Conservation (phyloP, 2,329 filamentous ascomycete species). For the Trichoderma sp. region DNA sequence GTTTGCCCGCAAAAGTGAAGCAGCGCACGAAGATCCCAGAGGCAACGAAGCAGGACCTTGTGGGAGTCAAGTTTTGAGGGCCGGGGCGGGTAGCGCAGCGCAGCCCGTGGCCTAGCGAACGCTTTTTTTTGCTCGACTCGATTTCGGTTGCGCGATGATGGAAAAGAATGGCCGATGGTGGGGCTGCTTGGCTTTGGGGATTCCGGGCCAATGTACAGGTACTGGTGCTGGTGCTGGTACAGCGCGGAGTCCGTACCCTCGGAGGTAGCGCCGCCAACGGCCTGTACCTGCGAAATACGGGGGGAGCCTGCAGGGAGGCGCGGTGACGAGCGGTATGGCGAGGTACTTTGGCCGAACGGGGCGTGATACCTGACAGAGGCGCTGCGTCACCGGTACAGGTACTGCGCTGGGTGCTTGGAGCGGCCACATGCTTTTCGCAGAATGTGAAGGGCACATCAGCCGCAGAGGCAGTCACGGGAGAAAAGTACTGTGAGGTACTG, state of each 20-base stretch:
- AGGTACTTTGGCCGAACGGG: neutral
- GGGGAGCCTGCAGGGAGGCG: neutral
- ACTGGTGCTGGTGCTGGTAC: neutral
- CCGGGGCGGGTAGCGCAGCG: constrained; percentile 16
- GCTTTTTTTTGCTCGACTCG: constrained; percentile 2
- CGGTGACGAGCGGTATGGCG: neutral
- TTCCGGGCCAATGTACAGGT: neutral
- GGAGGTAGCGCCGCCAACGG: neutral
- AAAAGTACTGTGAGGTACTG: neutral
- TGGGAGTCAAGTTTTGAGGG: constrained; percentile 17
- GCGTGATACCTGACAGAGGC: neutral
- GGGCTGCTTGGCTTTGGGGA: neutral
- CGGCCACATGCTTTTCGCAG: constrained; percentile 1
- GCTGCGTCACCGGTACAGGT: neutral
- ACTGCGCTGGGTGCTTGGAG: neutral
- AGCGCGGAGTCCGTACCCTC: neutral
- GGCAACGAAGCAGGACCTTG: neutral
- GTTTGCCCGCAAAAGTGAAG: neutral
- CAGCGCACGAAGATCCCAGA: neutral
- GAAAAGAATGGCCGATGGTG: constrained; percentile 13
- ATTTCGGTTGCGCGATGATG: constrained; percentile 11
- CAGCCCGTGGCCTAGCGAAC: constrained; percentile 12
- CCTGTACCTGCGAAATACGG: neutral
- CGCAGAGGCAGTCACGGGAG: neutral
- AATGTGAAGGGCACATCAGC: neutral